Conservation (phyloP, 2,329 filamentous ascomycete species). For the Aspergillus pseudoglaucus region DNA sequence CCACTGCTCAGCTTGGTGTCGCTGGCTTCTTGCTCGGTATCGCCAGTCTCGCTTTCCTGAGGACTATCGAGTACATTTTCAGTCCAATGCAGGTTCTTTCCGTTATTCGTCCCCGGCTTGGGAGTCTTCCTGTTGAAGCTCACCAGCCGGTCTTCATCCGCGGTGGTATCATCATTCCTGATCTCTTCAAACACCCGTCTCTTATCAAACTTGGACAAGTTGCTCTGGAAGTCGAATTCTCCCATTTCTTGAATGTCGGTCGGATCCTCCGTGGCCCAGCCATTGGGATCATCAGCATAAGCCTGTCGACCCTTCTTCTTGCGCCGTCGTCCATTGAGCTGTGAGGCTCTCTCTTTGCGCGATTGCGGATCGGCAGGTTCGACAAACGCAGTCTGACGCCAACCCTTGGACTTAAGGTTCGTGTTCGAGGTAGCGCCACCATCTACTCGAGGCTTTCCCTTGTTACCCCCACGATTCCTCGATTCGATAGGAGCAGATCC, state of each 20-base stretch:
- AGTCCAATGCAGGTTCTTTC: slow-evolving; percentile 84
- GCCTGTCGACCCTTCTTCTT: slow-evolving; percentile 39
- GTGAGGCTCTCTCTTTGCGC: slow-evolving; percentile 20
- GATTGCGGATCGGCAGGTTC: slow-evolving; percentile 43
- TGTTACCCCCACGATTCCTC: slow-evolving; percentile 41
- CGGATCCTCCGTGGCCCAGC: slow-evolving; percentile 93
- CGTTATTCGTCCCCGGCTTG: slow-evolving; percentile 62
- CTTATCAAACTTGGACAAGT: slow-evolving; percentile 93
- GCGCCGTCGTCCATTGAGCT: slow-evolving; percentile 35
- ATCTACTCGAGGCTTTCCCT: slow-evolving; percentile 42
- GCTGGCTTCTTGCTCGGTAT: slow-evolving; percentile 43
- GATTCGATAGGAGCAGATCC: slow-evolving; percentile 20
- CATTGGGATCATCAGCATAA: slow-evolving; percentile 59
- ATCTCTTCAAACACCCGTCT: slow-evolving; percentile 86
- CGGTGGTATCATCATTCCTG: slow-evolving; percentile 75
- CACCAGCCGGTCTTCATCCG: slow-evolving; percentile 86
- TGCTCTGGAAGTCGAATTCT: slow-evolving; percentile 88
- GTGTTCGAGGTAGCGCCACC: slow-evolving; percentile 24
- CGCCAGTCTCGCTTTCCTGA: slow-evolving; percentile 69
- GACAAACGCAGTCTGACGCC: slow-evolving; percentile 61
- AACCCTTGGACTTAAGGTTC: slow-evolving; percentile 53
- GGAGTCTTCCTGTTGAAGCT: slow-evolving; percentile 69
- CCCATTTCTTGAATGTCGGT: slow-evolving; percentile 89
- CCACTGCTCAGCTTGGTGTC: slow-evolving; percentile 42
- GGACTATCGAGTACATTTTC: slow-evolving; percentile 77